phyloP scores from a whole-genome alignment of 106 monocot genomes.

The Dendrobium huoshanense region DNA sequence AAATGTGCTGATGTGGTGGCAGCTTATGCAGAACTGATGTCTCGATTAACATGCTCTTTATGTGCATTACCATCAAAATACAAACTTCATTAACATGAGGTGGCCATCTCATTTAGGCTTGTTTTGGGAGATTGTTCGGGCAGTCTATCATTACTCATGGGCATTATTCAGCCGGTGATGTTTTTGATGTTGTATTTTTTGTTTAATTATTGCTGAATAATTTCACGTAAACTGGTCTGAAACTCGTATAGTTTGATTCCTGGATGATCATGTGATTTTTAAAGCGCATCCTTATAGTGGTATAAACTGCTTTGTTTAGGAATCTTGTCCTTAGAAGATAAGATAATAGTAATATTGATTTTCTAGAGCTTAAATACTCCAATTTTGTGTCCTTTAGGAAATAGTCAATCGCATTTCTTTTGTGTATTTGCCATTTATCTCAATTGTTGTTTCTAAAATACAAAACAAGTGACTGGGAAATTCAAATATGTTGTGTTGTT shows the following conservation, averaged over 20 bases:
- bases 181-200: neutral
- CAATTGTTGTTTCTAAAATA: neutral
- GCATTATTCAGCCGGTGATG: neutral
- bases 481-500: neutral
- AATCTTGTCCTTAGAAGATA: neutral
- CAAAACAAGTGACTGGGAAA: neutral
- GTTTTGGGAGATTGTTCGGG: neutral
- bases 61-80: no score
- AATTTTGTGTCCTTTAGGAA: neutral
- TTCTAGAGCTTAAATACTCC: neutral
- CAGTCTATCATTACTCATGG: neutral
- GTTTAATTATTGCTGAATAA: neutral
- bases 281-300: neutral
- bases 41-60: neutral
- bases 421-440: neutral
- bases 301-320: neutral
- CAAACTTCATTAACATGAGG: no score
- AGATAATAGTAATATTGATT: constrained; percentile 1
- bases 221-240: neutral
- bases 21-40: neutral
- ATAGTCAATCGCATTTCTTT: neutral
- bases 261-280: neutral
- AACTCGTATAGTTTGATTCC: neutral
- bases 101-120: neutral
- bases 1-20: neutral